These are phyloP conservation scores for Phyllosticta citribraziliensis DNA, from an alignment of 2,329 filamentous ascomycete species.

Conservation along the genomic window DNA sequence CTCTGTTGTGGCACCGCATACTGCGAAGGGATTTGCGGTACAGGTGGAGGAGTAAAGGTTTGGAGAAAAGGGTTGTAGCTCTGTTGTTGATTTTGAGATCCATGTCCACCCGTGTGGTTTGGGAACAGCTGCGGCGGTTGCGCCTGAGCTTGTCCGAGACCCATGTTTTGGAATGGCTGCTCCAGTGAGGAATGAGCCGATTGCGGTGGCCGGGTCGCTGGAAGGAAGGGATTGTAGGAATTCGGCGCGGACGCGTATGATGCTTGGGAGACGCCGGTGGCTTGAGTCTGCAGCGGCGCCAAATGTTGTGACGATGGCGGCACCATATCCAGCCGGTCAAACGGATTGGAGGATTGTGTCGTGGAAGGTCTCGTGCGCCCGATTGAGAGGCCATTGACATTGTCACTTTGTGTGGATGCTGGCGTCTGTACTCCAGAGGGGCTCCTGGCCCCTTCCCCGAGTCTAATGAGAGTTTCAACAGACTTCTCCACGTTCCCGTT, in stretches of 20 bases:
- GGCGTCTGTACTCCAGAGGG: slow-evolving; percentile 25
- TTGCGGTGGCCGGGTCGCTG: slow-evolving; percentile 21
- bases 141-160: slow-evolving; percentile 40
- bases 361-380: slow-evolving; percentile 27
- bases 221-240: slow-evolving; percentile 62
- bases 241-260: slow-evolving; percentile 23
- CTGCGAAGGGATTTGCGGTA: slow-evolving; percentile 31
- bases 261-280: slow-evolving; percentile 12
- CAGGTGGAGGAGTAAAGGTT: slow-evolving; percentile 31
- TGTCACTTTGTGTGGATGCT: slow-evolving; percentile 37
- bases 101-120: slow-evolving; percentile 59
- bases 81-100: slow-evolving; percentile 28
- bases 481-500: slow-evolving; percentile 78
- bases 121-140: slow-evolving; percentile 56
- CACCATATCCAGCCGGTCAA: slow-evolving; percentile 33
- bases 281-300: slow-evolving; percentile 18
- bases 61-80: slow-evolving; percentile 33
- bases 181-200: slow-evolving; percentile 39
- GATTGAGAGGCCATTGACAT: slow-evolving; percentile 36
- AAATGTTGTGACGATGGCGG: slow-evolving; percentile 26
- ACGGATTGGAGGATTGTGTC: slow-evolving; percentile 30
- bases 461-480: slow-evolving; percentile 70
- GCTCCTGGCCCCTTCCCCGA: slow-evolving; percentile 58
- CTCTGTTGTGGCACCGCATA: slow-evolving; percentile 19
- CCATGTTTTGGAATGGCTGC: slow-evolving; percentile 66